Evolutionary conservation across 2,329 filamentous ascomycete species (phyloP).

Genomic region (Fusarium albosuccineum): DNA sequence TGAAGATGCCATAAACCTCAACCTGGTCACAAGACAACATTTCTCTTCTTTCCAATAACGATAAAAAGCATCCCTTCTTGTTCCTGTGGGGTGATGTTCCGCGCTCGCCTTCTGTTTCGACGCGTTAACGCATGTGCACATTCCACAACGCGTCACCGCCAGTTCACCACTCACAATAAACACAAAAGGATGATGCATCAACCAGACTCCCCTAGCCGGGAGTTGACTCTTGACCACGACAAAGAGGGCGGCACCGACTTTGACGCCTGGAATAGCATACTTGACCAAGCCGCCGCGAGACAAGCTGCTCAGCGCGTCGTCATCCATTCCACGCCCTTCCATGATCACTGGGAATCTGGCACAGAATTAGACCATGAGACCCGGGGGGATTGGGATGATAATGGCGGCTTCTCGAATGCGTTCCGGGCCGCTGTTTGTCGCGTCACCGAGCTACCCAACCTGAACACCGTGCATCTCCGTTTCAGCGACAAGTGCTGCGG

Average conservation of each 20-base stretch:
- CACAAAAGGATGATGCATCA: neutral
- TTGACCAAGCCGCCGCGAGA: neutral
- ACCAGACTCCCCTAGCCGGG: neutral
- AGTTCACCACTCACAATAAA: too few relatives aligned
- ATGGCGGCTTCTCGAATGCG: neutral
- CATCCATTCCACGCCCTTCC: neutral
- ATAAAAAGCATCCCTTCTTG: too few relatives aligned
- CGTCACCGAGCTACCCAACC: slow-evolving; percentile 4
- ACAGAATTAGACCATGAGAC: neutral
- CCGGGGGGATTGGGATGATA: neutral
- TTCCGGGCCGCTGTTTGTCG: neutral
- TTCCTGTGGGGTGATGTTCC: too few relatives aligned
- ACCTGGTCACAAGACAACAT: too few relatives aligned
- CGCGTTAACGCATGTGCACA: neutral
- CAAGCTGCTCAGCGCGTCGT: neutral
- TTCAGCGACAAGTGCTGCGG: neutral
- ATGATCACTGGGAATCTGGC: neutral
- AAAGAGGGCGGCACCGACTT: neutral
- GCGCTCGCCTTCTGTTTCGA: neutral
- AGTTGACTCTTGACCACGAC: neutral
- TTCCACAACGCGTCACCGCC: neutral
- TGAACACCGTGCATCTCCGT: neutral
- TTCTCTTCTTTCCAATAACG: too few relatives aligned
- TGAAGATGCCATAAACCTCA: too few relatives aligned
- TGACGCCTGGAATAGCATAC: neutral